A percentile compares a stretch with the other conserved stretches of the same genome.
Conservation (phyloP, 805 yeast species). For the Kodamaea sagamina region DNA sequence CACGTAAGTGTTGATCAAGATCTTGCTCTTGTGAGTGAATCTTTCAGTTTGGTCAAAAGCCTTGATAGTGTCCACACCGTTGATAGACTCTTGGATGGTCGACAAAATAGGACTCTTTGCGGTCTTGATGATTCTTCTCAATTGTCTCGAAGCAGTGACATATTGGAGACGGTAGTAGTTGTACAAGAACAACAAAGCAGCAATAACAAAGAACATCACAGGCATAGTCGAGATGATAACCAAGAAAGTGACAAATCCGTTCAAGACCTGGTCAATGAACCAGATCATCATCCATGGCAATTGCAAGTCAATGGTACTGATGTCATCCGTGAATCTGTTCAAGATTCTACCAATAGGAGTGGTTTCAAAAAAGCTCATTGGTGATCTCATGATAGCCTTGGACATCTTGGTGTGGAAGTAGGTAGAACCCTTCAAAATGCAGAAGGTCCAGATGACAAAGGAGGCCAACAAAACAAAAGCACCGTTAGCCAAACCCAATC, state of each 20-base stretch:
- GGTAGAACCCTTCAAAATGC: conserved; percentile 59
- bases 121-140: conserved; percentile 69
- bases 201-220: conserved; percentile 48
- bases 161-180: conserved; percentile 70
- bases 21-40: conserved; percentile 56
- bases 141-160: conserved; percentile 70
- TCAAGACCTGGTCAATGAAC: conserved; percentile 47
- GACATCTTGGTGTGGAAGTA: conserved; percentile 61
- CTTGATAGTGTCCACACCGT: conserved; percentile 74
- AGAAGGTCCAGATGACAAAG: conserved; percentile 50
- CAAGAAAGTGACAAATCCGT: conserved; percentile 49
- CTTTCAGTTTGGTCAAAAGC: conserved; percentile 72
- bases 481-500: conserved; percentile 56
- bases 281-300: conserved; percentile 56
- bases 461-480: conserved; percentile 48
- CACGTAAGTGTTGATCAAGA: conserved; percentile 53
- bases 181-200: conserved; percentile 55
- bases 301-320: conserved; percentile 55
- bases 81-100: conserved; percentile 77
- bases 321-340: conserved; percentile 66
- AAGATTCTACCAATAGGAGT: conserved; percentile 69
- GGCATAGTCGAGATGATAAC: conserved; percentile 60
- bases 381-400: conserved; percentile 51
- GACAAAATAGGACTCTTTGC: conserved; percentile 79
- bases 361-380: conserved; percentile 68